Percentiles rank a stretch among this genome's conserved stretches.
Evolutionary conservation across 352 stramenopile species (phyloP).

Genomic region (Sclerospora graminicola): DNA sequence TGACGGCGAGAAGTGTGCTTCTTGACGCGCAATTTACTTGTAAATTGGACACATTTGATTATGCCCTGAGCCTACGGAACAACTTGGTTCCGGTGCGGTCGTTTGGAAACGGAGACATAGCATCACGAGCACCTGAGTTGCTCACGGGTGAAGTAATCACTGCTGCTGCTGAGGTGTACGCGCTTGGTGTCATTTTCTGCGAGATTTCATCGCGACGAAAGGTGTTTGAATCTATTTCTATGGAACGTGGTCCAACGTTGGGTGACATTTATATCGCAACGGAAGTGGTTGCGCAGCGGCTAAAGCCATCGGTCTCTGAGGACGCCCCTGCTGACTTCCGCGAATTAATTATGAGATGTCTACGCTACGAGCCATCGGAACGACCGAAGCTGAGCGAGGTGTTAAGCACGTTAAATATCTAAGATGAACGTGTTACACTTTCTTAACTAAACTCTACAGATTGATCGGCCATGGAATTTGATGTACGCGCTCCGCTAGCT

Average conservation of each 20-base stretch:
- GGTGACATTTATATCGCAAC: constrained; percentile 54
- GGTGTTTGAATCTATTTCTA: constrained; percentile 33
- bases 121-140: constrained; percentile 42
- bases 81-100: constrained; percentile 27
- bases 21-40: constrained; percentile 44
- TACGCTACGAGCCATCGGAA: constrained; percentile 35
- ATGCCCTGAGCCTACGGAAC: constrained; percentile 36
- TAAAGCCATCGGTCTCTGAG: constrained; percentile 29
- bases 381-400: constrained; percentile 37
- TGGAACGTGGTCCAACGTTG: constrained; percentile 38
- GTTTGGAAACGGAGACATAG: constrained; percentile 51
- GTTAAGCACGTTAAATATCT: constrained; percentile 20
- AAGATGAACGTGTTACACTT: constrained; percentile 9
- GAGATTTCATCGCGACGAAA: constrained; percentile 42
- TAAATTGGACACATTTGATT: constrained; percentile 74
- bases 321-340: constrained; percentile 38
- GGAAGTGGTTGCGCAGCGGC: constrained; percentile 31
- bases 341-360: constrained; percentile 28
- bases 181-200: constrained; percentile 62
- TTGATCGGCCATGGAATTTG: constrained; percentile 41
- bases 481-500: constrained; percentile 52
- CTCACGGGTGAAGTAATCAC: constrained; percentile 36
- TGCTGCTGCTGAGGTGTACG: constrained; percentile 50
- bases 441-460: constrained; percentile 15
- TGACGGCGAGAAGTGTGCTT: constrained; percentile 53